These are phyloP conservation scores for Phaffia australis DNA, from an alignment of 768 basidiomycete genomes.

Conservation along the genomic window DNA sequence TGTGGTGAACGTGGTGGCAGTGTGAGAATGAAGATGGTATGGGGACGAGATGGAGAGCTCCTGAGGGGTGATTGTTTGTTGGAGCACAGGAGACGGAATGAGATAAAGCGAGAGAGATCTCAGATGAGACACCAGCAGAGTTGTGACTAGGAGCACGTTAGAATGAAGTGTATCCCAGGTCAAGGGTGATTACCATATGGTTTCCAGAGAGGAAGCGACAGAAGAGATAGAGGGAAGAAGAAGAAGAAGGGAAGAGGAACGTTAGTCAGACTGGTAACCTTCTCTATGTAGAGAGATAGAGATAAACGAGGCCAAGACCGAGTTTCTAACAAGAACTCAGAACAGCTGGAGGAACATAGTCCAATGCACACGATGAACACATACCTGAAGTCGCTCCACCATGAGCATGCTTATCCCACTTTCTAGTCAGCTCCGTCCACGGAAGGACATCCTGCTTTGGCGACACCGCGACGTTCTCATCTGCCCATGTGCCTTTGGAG, in stretches of 20 bases:
- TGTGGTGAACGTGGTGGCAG: conserved; percentile 36
- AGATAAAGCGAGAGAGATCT: conserved; percentile 18
- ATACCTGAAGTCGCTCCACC: conserved; percentile 45
- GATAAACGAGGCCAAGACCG: background rate
- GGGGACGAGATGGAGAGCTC: conserved; percentile 54
- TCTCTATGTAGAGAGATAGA: background rate
- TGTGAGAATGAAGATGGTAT: conserved; percentile 40
- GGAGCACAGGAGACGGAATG: conserved; percentile 2
- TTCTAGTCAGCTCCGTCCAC: conserved; percentile 71
- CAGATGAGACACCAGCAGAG: conserved; percentile 7
- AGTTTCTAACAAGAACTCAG: background rate
- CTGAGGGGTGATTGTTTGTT: conserved; percentile 29
- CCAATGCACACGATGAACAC: background rate
- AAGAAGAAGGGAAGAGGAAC: background rate
- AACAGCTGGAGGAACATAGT: background rate
- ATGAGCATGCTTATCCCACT: conserved; percentile 71
- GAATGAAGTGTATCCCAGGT: background rate
- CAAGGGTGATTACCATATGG: no score
- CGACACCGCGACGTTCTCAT: conserved; percentile 51
- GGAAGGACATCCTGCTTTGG: conserved; percentile 48
- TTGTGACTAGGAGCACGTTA: background rate
- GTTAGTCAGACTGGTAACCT: background rate
- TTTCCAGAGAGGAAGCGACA: background rate
- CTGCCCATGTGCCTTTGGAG: conserved; percentile 63
- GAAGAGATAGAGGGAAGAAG: background rate